Base-by-base conservation (phyloP, 2,329 filamentous ascomycete genomes). In the Meredithiella fracta region DNA sequence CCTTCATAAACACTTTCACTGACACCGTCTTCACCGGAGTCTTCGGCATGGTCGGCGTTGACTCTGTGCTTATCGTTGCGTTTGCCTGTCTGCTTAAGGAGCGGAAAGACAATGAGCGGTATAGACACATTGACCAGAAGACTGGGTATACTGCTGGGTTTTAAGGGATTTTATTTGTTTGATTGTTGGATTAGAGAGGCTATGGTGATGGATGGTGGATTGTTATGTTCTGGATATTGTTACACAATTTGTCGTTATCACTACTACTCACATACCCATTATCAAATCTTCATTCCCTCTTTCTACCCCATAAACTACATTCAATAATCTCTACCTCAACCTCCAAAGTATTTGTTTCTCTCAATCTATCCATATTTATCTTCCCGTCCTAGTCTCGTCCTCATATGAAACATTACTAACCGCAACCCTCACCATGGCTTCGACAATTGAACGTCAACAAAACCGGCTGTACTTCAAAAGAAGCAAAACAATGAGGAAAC, bases 81-180 rank as follows among this genome's bases (percentile, higher is more conserved):
- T 80, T 83, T 11, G 82, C 83, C 29, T 88, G 87, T 68, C 73
- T 92, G 47, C 73, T 88, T 63, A 90, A 89, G 74, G 82, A 88
- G 63, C 80, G 86, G 65, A 85, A 84, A 69, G 86, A 92, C 71
- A 79, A 80, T 64, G 81, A 85, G 68, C 76, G 86, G 59, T 92
- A 88, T 70, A 78, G 80, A 58, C 76, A 85, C 64, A 90, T 92
- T 63, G 86, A 91, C 65, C 80, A 88, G 74, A 92, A 92, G 78
- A 78, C 69, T 60, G 79, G 81, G 54, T 69, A 70, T 60, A 68
- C 67, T 59, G 29, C 29, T 11, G 67, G 73, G 53, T 68, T 72
- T 31, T 77, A 77, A 65, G 17, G 9, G 23, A n/a, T 54, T 40
- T 15, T 5, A 15, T 20, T n/a, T 42, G 38, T n/a, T 7, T 15